These are phyloP conservation scores for Corymbia maculata DNA, from an alignment of 345 rosid species.

Conservation along the genomic window DNA sequence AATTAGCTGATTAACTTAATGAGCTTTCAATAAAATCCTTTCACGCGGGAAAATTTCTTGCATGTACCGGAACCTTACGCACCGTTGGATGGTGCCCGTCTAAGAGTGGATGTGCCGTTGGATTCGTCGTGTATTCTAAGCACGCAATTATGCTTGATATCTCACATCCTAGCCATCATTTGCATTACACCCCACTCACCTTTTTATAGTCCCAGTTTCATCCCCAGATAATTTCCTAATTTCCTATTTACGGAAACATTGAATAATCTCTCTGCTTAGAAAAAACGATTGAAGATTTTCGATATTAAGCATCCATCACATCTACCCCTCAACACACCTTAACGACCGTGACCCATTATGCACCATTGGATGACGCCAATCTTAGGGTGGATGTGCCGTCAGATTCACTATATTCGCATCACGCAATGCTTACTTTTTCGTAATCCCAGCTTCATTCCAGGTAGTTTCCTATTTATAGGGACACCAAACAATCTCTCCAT, in stretches of 20 bases:
- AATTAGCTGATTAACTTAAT: neutral
- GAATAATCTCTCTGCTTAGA: fast-evolving
- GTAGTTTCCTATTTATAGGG: fast-evolving
- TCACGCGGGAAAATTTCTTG: neutral
- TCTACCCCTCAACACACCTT: neutral
- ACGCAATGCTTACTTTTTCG: neutral
- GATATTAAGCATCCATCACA: neutral
- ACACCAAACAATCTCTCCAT: neutral
- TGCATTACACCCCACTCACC: neutral
- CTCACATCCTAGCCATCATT: neutral
- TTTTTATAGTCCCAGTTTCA: neutral
- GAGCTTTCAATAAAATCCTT: neutral
- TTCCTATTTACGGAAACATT: fast-evolving
- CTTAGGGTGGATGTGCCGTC: neutral
- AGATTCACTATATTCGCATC: neutral
- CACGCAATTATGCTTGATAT: fast-evolving
- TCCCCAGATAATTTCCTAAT: neutral
- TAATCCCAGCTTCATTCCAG: neutral
- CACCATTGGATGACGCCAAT: neutral
- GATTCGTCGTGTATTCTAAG: neutral
- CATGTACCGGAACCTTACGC: neutral
- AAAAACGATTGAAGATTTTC: neutral
- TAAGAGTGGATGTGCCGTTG: fast-evolving
- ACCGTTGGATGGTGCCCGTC: neutral
- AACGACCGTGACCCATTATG: neutral